Evolutionary conservation across 768 basidiomycete genomes (phyloP).

Genomic region (Lentinula detonsa): DNA sequence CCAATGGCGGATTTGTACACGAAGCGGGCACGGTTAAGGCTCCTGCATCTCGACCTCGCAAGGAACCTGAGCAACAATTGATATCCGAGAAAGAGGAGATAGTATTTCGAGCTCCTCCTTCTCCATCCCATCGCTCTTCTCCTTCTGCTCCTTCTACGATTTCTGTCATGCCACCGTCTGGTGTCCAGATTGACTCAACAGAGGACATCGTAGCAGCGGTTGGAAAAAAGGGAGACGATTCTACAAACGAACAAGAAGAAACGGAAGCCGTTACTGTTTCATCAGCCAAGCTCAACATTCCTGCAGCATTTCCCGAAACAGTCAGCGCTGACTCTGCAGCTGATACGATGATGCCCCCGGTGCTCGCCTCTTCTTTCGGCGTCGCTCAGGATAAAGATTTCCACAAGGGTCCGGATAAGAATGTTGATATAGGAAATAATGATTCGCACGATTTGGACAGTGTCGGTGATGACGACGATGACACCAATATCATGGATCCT

Average conservation of each 20-base stretch:
- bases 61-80: not conserved
- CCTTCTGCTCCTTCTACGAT: not conserved
- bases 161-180: not conserved
- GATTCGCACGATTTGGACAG: not conserved
- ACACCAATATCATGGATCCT: not conserved
- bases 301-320: not conserved
- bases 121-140: not conserved
- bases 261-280: not conserved
- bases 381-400: too few relatives aligned
- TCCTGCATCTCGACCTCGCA: not conserved
- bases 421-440: too few relatives aligned
- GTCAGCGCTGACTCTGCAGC: not conserved
- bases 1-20: not conserved
- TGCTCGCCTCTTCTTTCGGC: too few relatives aligned
- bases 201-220: not conserved
- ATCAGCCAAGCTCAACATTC: not conserved
- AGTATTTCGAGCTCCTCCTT: not conserved
- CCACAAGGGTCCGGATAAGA: too few relatives aligned
- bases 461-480: not conserved
- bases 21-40: not conserved
- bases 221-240: not conserved
- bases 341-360: not conserved
- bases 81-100: not conserved
- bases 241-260: not conserved
- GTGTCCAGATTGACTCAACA: not conserved